Evolutionary conservation across 2,329 filamentous ascomycete species (phyloP).

Genomic region (Talaromyces sp.): DNA sequence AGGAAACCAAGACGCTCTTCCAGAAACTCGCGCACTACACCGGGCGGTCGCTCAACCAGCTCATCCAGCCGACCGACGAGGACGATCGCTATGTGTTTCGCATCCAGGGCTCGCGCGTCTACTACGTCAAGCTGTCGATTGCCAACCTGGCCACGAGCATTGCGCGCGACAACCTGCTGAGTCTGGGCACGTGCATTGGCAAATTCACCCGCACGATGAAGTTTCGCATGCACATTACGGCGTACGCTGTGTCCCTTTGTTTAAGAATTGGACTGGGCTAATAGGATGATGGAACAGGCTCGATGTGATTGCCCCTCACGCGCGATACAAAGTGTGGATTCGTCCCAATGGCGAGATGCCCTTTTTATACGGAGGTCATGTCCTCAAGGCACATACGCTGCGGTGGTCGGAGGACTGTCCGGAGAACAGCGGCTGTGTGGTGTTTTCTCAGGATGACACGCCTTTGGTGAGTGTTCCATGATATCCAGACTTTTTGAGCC

Average conservation of each 20-base stretch:
- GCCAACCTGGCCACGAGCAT: slow-evolving; percentile 89
- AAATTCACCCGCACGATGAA: slow-evolving; percentile 95
- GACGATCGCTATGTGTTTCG: slow-evolving; percentile 82
- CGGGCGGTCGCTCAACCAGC: slow-evolving; percentile 75
- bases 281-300: slow-evolving; percentile 37
- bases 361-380: slow-evolving; percentile 88
- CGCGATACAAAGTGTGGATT: slow-evolving; percentile 95
- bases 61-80: slow-evolving; percentile 68
- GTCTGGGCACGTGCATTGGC: slow-evolving; percentile 82
- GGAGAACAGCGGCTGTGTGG: slow-evolving; percentile 85
- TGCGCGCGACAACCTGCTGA: slow-evolving; percentile 73
- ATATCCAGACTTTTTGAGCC: background rate
- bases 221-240: slow-evolving; percentile 90
- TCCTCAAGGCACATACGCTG: slow-evolving; percentile 76
- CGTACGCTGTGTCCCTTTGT: slow-evolving; percentile 18
- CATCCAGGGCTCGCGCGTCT: slow-evolving; percentile 74
- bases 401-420: slow-evolving; percentile 87
- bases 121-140: slow-evolving; percentile 84
- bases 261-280: background rate
- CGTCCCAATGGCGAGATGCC: slow-evolving; percentile 94
- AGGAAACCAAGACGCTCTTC: slow-evolving; percentile 65
- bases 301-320: slow-evolving; percentile 82
- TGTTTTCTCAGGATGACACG: slow-evolving; percentile 87
- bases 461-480: slow-evolving; percentile 48
- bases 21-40: slow-evolving; percentile 93